Evolutionary conservation across 202 grass and related monocot genomes (phyloP).

Genomic region (Panicum virgatum): DNA sequence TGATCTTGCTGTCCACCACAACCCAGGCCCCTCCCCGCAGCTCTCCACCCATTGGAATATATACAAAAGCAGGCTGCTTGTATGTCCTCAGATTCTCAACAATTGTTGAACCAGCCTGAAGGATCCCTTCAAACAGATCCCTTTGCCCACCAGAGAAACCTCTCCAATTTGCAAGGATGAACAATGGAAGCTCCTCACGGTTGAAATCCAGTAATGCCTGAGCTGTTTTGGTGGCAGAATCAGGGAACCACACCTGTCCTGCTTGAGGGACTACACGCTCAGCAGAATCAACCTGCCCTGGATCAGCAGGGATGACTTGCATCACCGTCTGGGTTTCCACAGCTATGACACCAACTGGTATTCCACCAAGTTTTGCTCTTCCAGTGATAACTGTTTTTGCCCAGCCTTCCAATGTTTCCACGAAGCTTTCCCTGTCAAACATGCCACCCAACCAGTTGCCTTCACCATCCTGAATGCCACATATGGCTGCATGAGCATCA

Average conservation of each 20-base stretch:
- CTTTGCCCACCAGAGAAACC: conserved; percentile 98
- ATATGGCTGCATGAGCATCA: conserved; percentile 91
- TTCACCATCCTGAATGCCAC: conserved; percentile 56
- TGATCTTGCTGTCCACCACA: conserved; percentile 99
- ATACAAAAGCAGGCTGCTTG: conserved; percentile 92
- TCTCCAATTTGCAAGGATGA: conserved; percentile 99
- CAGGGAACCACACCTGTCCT: conserved; percentile 98
- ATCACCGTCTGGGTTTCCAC: conserved; percentile 95
- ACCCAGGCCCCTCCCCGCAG: conserved; percentile 96
- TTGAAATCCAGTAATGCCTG: conserved; percentile 97
- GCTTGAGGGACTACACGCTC: conserved; percentile 95
- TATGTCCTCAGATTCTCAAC: conserved; percentile 98
- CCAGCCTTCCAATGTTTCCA: conserved; percentile 98
- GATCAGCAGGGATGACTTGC: conserved; percentile 97
- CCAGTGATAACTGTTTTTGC: conserved; percentile 97
- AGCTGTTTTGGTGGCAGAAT: conserved; percentile 96
- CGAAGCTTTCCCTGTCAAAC: conserved; percentile 90
- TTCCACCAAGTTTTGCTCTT: conserved; percentile 95
- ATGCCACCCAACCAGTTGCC: conserved; percentile 93
- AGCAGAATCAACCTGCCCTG: conserved; percentile 92
- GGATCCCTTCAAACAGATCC: conserved; percentile 99
- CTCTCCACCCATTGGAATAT: conserved; percentile 93
- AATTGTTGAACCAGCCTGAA: conserved; percentile 97
- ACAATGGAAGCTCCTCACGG: conserved; percentile 83
- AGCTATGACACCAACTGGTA: conserved; percentile 93